phyloP scores from a whole-genome alignment of 176 grass and related monocot species.

The sorghum (Sorghum bicolor) region DNA sequence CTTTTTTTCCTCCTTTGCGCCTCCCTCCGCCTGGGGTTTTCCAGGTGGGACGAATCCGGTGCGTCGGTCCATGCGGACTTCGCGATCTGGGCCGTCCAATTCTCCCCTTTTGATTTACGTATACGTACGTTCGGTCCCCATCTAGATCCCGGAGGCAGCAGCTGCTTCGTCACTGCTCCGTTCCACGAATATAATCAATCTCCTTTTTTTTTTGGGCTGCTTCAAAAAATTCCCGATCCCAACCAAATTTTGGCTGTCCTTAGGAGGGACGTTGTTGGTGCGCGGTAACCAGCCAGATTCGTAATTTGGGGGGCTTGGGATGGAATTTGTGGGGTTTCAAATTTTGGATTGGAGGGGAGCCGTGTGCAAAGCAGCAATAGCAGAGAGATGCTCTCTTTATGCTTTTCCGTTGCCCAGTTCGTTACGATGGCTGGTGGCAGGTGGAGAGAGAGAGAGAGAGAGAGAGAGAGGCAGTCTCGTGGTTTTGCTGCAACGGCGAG shows the following conservation, averaged over 20 bases:
- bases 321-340: not conserved
- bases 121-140: too few relatives aligned
- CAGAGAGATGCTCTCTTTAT: not conserved
- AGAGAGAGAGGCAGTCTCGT: not conserved
- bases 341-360: not conserved
- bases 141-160: not conserved
- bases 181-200: not conserved
- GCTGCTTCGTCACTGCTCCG: not conserved
- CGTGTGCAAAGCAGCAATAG: not conserved
- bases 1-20: not conserved
- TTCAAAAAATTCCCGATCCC: not conserved
- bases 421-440: slow-evolving; percentile 3
- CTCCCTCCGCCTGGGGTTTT: not conserved
- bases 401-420: slow-evolving; percentile 20
- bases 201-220: not conserved
- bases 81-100: slow-evolving; percentile 7
- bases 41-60: not conserved
- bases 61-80: not conserved
- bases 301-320: not conserved
- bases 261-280: not conserved
- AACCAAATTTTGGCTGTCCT: not conserved
- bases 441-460: not conserved
- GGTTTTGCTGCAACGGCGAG: not conserved
- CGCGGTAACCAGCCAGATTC: slow-evolving; percentile 14
- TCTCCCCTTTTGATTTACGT: not conserved